These are phyloP conservation scores for Aspergillus panamensis DNA, from an alignment of 495 filamentous ascomycete genomes.

Conservation along the genomic window DNA sequence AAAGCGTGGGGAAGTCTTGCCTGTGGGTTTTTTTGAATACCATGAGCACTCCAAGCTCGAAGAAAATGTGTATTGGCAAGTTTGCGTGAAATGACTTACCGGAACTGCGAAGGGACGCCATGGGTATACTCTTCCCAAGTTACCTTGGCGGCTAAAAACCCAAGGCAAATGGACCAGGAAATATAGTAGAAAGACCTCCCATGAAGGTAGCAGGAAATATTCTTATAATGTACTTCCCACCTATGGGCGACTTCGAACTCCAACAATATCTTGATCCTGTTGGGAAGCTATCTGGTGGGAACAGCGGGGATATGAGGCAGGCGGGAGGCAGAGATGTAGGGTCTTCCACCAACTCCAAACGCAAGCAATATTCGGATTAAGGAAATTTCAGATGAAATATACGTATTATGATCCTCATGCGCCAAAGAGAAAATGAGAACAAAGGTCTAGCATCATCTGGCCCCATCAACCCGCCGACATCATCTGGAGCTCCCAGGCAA, in stretches of 20 bases:
- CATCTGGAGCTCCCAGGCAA: constrained; percentile 17
- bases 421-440: constrained; percentile 2
- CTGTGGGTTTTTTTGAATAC: constrained; percentile 28
- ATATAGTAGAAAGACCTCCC: constrained; percentile 4
- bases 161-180: constrained; percentile 7
- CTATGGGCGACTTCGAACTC: background rate
- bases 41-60: background rate
- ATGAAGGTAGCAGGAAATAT: constrained; percentile 5
- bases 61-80: background rate
- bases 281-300: constrained; percentile 6
- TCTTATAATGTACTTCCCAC: background rate
- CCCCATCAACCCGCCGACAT: constrained; percentile 3
- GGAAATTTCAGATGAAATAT: background rate
- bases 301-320: constrained; percentile 13
- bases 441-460: constrained; percentile 13
- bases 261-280: constrained; percentile 9
- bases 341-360: constrained; percentile 5
- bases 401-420: background rate
- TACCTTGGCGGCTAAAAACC: constrained; percentile 15
- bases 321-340: constrained; percentile 15
- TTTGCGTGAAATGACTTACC: constrained; percentile 28
- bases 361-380: background rate
- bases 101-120: constrained; percentile 35
- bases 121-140: constrained; percentile 24
- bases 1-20: constrained; percentile 62